Base-by-base conservation (phyloP, 371 early-diverging fungal genomes). In the Choanephora cucurbitarum region DNA sequence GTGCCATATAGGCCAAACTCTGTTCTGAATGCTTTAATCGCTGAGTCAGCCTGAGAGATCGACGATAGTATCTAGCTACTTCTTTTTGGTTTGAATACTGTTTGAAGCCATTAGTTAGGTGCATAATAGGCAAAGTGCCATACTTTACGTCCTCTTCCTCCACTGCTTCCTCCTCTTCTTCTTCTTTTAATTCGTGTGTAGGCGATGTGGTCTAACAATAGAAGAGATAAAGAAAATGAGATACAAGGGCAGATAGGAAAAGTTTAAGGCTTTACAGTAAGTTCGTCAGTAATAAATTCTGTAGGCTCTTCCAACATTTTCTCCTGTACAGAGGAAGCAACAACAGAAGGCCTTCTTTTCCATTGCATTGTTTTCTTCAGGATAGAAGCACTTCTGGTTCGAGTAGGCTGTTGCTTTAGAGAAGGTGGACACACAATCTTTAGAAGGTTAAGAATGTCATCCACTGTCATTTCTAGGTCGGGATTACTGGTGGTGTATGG, bases 11-110 rank as follows among this genome's bases (percentile, higher is more conserved):
- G 5, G 82, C 76, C 23, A 81, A 60, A 54, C 71, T 77, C 17
- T 69, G 60, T 55, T 81, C 82, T 14, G 78, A 75, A 43, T 68
- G 64, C 56, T 79, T 79, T 23, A 81, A 52, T 22, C 78, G 60
- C 46, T 77, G 64, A 8, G 79, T 75, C 33, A 81, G 58, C 39
- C 69, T 71, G n/a, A 77, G 66, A 13, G 88, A 84, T 59, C 77
- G 69, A 28, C 81, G 81, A 53, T 83, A 79, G 53, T 73, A 76
- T 52, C 67, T 61, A 17, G 70, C 72, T 22, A 73, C 53, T 50
- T 68, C 63, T 42, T 70, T 52, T 19, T 49, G 44, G 40, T 46
- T 46, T 48, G 55, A 55, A 34, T 54, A 57, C 61, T 61, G n/a
- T n/a, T n/a, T n/a, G n/a, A n/a, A n/a, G n/a, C n/a, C n/a, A n/a